Evolutionary conservation across 208 protist genomes (phyloP).

Genomic region (Wallacemonas sp.): DNA sequence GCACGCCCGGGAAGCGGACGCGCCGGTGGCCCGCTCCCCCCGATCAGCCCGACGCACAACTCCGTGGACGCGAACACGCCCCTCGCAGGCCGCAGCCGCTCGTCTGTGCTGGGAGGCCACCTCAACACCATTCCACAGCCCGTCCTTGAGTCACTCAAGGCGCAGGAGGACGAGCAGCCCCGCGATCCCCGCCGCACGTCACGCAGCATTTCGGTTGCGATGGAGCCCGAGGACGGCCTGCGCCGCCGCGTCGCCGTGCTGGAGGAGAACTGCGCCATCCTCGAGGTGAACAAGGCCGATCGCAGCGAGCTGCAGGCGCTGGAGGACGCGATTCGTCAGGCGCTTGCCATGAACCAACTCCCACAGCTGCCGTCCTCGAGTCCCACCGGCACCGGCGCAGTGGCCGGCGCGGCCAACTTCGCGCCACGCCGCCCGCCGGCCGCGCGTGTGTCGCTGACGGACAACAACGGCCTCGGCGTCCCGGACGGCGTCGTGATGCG

Average conservation of each 20-base stretch:
- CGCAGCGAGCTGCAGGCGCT: constrained; percentile 61
- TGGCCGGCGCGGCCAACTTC: constrained; percentile 12
- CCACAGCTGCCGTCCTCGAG: neutral
- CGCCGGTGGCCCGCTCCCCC: constrained; percentile 15
- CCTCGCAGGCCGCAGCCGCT: constrained; percentile 7
- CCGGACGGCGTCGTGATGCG: constrained; percentile 16
- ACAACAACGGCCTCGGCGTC: constrained; percentile 11
- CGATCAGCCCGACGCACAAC: constrained; percentile 16
- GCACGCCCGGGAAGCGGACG: neutral
- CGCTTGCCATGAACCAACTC: constrained; percentile 21
- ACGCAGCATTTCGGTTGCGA: constrained; percentile 36
- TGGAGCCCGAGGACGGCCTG: constrained; percentile 55
- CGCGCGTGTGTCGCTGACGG: constrained; percentile 11
- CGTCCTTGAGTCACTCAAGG: constrained; percentile 38
- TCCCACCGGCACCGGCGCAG: constrained; percentile 4
- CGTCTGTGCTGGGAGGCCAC: neutral
- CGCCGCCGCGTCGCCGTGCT: constrained; percentile 64
- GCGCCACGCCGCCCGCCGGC: constrained; percentile 33
- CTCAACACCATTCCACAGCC: constrained; percentile 34
- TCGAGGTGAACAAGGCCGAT: constrained; percentile 84
- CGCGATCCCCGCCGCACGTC: neutral
- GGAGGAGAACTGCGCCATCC: constrained; percentile 66
- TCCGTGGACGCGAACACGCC: constrained; percentile 16
- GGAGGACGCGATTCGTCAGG: constrained; percentile 44
- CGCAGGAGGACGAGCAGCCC: constrained; percentile 29